A percentile compares a stretch with the other conserved stretches of the same genome.
Evolutionary conservation across 768 basidiomycete species (phyloP).

Genomic region (Filobasidium wieringae): DNA sequence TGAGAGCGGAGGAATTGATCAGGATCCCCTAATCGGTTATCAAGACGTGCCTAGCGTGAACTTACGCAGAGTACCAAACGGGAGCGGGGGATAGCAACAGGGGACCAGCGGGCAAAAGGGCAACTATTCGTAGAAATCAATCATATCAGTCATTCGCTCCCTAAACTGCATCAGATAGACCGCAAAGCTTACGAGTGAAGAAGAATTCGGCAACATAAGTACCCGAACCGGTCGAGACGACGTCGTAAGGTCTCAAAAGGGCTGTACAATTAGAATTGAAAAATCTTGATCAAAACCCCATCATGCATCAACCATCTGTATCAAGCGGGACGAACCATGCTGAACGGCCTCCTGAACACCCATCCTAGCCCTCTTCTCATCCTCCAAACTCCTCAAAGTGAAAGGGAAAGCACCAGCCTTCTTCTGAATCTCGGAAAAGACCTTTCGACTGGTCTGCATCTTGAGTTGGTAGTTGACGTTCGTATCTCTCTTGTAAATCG

Average conservation of each 20-base stretch:
- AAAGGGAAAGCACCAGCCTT: slow-evolving; percentile 98
- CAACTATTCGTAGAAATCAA: slow-evolving; percentile 43
- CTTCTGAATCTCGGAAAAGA: slow-evolving; percentile 94
- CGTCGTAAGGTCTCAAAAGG: slow-evolving; percentile 87
- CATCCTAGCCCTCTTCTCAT: slow-evolving; percentile 90
- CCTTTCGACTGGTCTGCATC: slow-evolving; percentile 92
- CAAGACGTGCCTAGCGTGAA: too few relatives aligned
- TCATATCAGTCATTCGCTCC: neutral
- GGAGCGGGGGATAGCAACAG: slow-evolving; percentile 76
- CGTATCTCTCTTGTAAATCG: slow-evolving; percentile 81
- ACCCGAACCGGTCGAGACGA: slow-evolving; percentile 72
- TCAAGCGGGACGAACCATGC: slow-evolving; percentile 48
- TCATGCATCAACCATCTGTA: neutral
- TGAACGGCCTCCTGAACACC: slow-evolving; percentile 92
- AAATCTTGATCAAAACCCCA: neutral
- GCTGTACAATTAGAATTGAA: slow-evolving; percentile 9
- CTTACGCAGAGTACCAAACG: slow-evolving; percentile 70
- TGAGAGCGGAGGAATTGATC: neutral
- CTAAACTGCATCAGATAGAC: neutral
- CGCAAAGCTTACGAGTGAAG: slow-evolving; percentile 54
- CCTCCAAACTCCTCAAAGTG: slow-evolving; percentile 83
- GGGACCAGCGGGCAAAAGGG: slow-evolving; percentile 79
- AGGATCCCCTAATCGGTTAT: neutral
- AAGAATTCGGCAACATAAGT: slow-evolving; percentile 91
- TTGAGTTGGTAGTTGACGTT: slow-evolving; percentile 80